These are phyloP conservation scores for Salvia sclarea DNA, from an alignment of 305 asterid species.

Conservation along the genomic window DNA sequence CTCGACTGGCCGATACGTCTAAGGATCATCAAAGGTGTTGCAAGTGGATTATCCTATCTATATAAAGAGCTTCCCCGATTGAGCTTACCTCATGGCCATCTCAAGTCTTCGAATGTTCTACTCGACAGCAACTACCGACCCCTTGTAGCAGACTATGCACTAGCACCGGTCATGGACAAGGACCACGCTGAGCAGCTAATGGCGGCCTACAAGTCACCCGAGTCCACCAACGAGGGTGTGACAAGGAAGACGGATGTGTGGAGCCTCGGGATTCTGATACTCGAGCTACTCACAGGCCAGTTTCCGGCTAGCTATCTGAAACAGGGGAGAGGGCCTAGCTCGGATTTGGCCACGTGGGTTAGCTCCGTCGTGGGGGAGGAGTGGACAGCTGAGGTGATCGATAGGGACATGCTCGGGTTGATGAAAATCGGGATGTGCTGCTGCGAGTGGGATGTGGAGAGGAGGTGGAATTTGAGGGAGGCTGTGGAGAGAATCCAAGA, in stretches of 20 bases:
- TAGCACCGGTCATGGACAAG: constrained; percentile 52
- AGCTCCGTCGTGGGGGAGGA: constrained; percentile 64
- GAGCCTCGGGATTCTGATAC: constrained; percentile 70
- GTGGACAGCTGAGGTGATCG: constrained; percentile 61
- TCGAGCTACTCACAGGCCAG: constrained; percentile 59
- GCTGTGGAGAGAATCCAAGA: constrained; percentile 57
- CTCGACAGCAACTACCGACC: constrained; percentile 41
- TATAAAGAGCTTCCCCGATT: constrained; percentile 46
- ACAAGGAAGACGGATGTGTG: constrained; percentile 59
- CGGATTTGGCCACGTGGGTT: constrained; percentile 69
- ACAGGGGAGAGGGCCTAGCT: constrained; percentile 53
- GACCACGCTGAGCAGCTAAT: constrained; percentile 61
- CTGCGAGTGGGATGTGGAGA: constrained; percentile 54
- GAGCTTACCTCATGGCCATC: constrained; percentile 66
- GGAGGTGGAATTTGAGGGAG: constrained; percentile 57
- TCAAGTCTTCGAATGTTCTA: constrained; percentile 68
- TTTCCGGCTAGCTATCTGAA: constrained; percentile 63
- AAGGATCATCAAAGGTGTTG: constrained; percentile 61
- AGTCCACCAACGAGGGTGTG: constrained; percentile 38
- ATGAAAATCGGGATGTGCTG: constrained; percentile 67
- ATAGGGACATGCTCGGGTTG: constrained; percentile 61
- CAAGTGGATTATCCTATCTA: constrained; percentile 56
- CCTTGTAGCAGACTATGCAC: constrained; percentile 57
- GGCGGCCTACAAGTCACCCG: constrained; percentile 69
- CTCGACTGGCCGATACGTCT: constrained; percentile 62